phyloP scores from a whole-genome alignment of 495 filamentous ascomycete species.

The Penicillium mononematosum region DNA sequence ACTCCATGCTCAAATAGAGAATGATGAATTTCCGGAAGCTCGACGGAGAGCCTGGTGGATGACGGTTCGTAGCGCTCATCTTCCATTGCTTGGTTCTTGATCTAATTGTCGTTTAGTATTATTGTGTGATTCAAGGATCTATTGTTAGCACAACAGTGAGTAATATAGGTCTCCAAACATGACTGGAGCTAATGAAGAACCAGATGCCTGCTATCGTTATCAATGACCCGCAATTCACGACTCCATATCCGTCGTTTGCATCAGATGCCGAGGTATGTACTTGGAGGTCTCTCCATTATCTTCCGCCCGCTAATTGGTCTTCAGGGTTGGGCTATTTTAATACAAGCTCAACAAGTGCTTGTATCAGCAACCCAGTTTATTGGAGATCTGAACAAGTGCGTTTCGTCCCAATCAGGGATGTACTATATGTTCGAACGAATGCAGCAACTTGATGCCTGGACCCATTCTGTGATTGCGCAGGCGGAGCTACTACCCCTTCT shows the following conservation, averaged over 20 bases:
- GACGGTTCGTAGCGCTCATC: slow-evolving; percentile 41
- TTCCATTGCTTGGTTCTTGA: not conserved
- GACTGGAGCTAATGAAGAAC: slow-evolving; percentile 12
- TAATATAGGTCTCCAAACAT: slow-evolving; percentile 3
- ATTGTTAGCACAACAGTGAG: slow-evolving; percentile 60
- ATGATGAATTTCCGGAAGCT: slow-evolving; percentile 53
- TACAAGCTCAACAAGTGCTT: slow-evolving; percentile 58
- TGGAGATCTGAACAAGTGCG: slow-evolving; percentile 49
- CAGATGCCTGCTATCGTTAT: slow-evolving; percentile 54
- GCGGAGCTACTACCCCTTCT: slow-evolving; percentile 43
- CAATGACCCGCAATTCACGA: slow-evolving; percentile 57
- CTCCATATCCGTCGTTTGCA: slow-evolving; percentile 51
- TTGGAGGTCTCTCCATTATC: not conserved
- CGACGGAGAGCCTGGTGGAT: slow-evolving; percentile 62
- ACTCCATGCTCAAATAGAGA: slow-evolving; percentile 46
- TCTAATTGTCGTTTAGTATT: slow-evolving; percentile 43
- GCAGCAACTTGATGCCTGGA: slow-evolving; percentile 53
- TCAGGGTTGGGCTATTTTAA: slow-evolving; percentile 54
- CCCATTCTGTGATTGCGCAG: slow-evolving; percentile 48
- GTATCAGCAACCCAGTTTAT: slow-evolving; percentile 57
- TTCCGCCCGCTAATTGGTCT: slow-evolving; percentile 11
- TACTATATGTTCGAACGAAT: slow-evolving; percentile 53
- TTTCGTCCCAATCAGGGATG: slow-evolving; percentile 38
- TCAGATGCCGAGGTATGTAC: slow-evolving; percentile 53
- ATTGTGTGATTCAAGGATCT: slow-evolving; percentile 57